Evolutionary conservation across 129 eudicot species (phyloP).

Genomic region (Flaveria ramosissima): DNA sequence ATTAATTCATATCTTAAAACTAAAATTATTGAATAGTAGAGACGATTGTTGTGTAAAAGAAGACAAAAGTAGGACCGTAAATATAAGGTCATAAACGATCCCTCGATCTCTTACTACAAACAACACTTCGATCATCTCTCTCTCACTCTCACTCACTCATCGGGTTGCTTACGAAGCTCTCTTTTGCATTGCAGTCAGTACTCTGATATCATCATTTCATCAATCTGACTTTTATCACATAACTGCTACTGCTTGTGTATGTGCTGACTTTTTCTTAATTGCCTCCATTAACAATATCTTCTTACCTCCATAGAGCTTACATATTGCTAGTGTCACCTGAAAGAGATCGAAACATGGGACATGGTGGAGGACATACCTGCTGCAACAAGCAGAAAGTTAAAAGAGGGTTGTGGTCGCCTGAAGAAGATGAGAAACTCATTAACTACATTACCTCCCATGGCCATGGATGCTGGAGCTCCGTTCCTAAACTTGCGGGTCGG

Average conservation of each 20-base stretch:
- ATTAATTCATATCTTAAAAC: no score
- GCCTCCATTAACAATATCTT: no score
- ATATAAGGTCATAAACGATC: constrained; percentile 29
- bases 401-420: constrained; percentile 90
- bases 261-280: constrained; percentile 32
- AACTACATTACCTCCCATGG: constrained; percentile 69
- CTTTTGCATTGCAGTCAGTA: constrained; percentile 32
- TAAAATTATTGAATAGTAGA: no score
- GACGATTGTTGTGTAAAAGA: constrained; percentile 8
- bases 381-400: constrained; percentile 89
- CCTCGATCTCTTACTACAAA: background rate
- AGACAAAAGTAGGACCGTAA: constrained; percentile 46
- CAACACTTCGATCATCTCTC: background rate
- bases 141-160: constrained; percentile 2
- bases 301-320: no score
- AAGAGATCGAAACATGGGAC: constrained; percentile 45
- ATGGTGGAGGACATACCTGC: constrained; percentile 61
- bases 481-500: constrained; percentile 78
- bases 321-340: background rate
- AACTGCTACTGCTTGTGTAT: background rate
- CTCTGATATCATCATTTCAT: constrained; percentile 23
- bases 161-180: constrained; percentile 27
- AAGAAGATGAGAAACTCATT: constrained; percentile 85
- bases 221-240: constrained; percentile 31
- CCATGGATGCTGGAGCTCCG: constrained; percentile 96